Percentiles rank a stretch among this genome's conserved stretches.
Evolutionary conservation across 129 eudicot species (phyloP).

Genomic region (Helianthus tuberosus): DNA sequence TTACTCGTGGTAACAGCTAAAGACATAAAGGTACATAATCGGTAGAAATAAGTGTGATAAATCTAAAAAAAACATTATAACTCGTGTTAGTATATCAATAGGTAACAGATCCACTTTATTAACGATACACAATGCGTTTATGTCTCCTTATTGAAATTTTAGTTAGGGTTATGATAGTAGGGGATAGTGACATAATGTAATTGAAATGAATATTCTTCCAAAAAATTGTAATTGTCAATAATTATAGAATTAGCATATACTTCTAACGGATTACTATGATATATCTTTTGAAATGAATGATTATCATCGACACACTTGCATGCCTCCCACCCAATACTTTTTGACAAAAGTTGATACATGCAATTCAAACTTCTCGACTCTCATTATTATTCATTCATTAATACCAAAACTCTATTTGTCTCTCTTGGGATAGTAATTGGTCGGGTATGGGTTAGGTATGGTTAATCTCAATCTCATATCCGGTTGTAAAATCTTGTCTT

Average conservation of each 20-base stretch:
- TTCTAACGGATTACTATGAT: constrained; percentile 24
- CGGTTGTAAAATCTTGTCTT: no score
- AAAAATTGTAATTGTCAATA: not conserved
- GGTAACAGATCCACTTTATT: no score
- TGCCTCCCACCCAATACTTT: constrained; percentile 5
- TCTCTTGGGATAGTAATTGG: not conserved
- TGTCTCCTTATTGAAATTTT: no score
- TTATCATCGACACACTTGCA: not conserved
- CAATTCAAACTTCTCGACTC: not conserved
- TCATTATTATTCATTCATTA: not conserved
- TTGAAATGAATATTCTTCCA: not conserved
- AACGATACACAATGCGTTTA: no score
- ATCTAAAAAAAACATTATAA: no score
- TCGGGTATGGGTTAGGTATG: no score
- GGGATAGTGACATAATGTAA: not conserved
- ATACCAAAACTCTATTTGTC: not conserved
- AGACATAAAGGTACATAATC: no score
- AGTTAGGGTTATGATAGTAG: no score
- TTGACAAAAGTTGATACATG: not conserved
- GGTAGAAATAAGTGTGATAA: no score
- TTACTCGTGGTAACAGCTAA: no score
- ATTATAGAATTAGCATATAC: not conserved
- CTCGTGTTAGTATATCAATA: no score
- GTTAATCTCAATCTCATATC: no score
- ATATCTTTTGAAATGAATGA: constrained; percentile 23